Evolutionary conservation across 106 monocot species (phyloP), one percentile per base, ranked within the genome.

Genomic region (Vanilla planifolia): DNA sequence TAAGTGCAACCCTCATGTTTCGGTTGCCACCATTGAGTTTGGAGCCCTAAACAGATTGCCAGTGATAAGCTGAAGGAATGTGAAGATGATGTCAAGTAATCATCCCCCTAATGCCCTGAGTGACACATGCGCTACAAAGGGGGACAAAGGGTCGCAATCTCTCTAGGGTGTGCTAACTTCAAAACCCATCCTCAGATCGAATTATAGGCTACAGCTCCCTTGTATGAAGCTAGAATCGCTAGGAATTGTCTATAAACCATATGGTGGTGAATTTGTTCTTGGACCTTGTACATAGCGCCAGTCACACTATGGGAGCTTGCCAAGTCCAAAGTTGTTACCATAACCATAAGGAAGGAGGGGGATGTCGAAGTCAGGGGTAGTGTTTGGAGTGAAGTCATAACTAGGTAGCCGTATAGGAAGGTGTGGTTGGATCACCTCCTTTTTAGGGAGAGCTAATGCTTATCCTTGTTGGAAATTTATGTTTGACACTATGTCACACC

Each of bases 361-460:
- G 25, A 61, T 61, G 61, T 6, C 63, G 46, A 51, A 65, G 36
- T 8, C 29, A 33, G 46, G 51, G 51, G 23, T 51, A 65, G 34
- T 65, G 51, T 51, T 20, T 51, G 51, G 32, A 65, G 51, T 65
- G 50, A 65, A 51, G 65, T 65, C 65, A 33, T 65, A 65, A 51
- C 50, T 22, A 5, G 9, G 17, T 48, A 48, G 48, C 21, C 9
- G 22, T 48, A 23, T 14, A 3, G 21, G 6, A 48, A 23, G 48
- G 44, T 44, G 16, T 11, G 26, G 6, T 23, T 44, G 2, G 0
- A 44, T 44, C 0, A 44, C 44, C 1, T 44, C 44, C 0, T 44
- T 3, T 44, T 48, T 14, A 61, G 40, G 8, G n/a, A 43, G 40
- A 61, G 15, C 43, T 43, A 61, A 42, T 61, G 40, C 61, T 61